A percentile compares a stretch with the other conserved stretches of the same genome.
phyloP scores from a whole-genome alignment of 306 rosid species.

The Begonia fuchsioides region DNA sequence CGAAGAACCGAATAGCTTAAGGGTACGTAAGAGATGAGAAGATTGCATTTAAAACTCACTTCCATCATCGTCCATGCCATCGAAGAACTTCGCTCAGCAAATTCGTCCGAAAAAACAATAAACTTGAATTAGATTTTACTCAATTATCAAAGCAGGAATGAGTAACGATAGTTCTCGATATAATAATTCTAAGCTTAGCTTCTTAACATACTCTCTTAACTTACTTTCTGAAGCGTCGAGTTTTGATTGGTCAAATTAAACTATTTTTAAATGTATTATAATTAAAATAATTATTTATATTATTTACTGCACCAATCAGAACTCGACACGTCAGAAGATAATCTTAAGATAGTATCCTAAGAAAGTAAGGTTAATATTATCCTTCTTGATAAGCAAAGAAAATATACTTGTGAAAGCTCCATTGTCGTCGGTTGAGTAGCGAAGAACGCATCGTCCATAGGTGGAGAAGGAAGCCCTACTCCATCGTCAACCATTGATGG shows the following conservation, averaged over 20 bases:
- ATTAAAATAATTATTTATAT: no score
- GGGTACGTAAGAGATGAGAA: no score
- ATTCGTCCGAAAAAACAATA: conserved; percentile 10
- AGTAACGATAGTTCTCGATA: neutral
- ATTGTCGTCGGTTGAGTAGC: conserved; percentile 44
- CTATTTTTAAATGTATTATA: no score
- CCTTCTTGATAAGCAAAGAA: neutral
- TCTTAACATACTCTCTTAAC: no score
- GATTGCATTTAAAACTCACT: conserved; percentile 52
- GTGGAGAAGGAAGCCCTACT: conserved; percentile 92
- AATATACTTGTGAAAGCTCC: conserved; percentile 65
- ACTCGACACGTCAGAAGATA: no score
- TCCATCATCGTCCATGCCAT: conserved; percentile 94
- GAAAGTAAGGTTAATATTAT: no score
- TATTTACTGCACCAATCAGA: no score
- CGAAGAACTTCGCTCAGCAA: conserved; percentile 56
- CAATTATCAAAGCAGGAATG: neutral
- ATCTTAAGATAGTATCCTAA: no score
- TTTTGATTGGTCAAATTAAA: no score
- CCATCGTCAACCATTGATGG: conserved; percentile 52
- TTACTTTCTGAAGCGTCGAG: no score
- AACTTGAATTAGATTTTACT: conserved; percentile 27
- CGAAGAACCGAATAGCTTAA: conserved; percentile 24
- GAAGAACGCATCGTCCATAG: conserved; percentile 69
- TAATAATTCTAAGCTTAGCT: no score